phyloP scores from a whole-genome alignment of 208 protist species.

The Kentomonas sorsogonicus region DNA sequence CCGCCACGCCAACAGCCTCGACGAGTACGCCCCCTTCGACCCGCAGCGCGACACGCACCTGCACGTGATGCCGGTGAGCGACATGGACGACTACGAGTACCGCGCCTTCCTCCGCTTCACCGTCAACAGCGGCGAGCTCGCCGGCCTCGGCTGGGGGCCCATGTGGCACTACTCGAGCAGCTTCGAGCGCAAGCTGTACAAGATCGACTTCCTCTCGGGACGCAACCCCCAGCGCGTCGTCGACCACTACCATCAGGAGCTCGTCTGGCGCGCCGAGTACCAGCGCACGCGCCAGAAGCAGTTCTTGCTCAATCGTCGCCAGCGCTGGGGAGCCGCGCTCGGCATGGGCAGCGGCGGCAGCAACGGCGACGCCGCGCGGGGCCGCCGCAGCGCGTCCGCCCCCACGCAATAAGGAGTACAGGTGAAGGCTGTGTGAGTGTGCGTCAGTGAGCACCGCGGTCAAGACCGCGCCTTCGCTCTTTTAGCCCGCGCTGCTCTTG shows the following conservation, averaged over 20 bases:
- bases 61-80: conserved; percentile 77
- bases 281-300: conserved; percentile 87
- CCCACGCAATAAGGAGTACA: no score
- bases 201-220: conserved; percentile 88
- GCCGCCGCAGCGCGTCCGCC: no score
- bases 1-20: conserved; percentile 64
- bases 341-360: no score
- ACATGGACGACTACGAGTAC: conserved; percentile 91
- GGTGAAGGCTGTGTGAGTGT: no score
- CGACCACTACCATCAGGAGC: conserved; percentile 90
- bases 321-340: conserved; percentile 16
- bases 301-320: conserved; percentile 64
- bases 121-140: conserved; percentile 87
- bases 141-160: conserved; percentile 88
- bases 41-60: conserved; percentile 87
- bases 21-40: conserved; percentile 89
- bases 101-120: conserved; percentile 80
- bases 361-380: no score
- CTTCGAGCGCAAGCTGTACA: conserved; percentile 91
- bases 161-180: conserved; percentile 89
- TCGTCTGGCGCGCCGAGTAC: conserved; percentile 89
- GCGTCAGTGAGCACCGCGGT: no score
- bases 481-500: no score
- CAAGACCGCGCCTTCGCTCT: not conserved
- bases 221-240: conserved; percentile 86